A percentile compares a stretch with the other conserved stretches of the same genome.
phyloP scores from a whole-genome alignment of 305 asterid species.

The Nicotiana rustica region DNA sequence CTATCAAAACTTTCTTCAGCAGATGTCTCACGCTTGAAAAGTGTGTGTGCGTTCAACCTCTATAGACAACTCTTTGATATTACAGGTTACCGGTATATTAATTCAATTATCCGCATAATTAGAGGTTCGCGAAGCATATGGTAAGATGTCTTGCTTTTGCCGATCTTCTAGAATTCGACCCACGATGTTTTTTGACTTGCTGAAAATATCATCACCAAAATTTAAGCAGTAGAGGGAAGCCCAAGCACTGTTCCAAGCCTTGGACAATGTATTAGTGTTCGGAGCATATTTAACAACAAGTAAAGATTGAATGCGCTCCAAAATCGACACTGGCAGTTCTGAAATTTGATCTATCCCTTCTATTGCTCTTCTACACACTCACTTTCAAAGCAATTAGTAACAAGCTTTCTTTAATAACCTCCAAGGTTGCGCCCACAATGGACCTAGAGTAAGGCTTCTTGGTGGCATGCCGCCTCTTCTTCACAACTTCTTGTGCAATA shows the following conservation, averaged over 20 bases:
- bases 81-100: neutral
- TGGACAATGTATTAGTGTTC: neutral
- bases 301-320: constrained; percentile 14
- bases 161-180: neutral
- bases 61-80: constrained; percentile 5
- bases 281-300: constrained; percentile 6
- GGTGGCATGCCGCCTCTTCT: no score
- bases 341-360: neutral
- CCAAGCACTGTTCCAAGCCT: neutral
- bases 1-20: constrained; percentile 90
- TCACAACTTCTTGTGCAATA: no score
- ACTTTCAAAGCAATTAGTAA: no score
- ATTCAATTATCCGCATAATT: neutral
- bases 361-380: neutral
- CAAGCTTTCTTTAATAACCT: no score
- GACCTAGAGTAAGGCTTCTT: no score
- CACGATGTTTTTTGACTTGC: neutral
- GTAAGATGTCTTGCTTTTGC: neutral
- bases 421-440: no score
- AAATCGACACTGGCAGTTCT: constrained; percentile 7
- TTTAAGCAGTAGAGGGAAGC: neutral
- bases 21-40: constrained; percentile 61
- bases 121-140: neutral
- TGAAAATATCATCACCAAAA: neutral
- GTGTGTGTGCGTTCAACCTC: neutral